These are phyloP conservation scores for Pyrrhoderma lamaoense DNA, from an alignment of 1,284 basidiomycete genomes.

Conservation along the genomic window DNA sequence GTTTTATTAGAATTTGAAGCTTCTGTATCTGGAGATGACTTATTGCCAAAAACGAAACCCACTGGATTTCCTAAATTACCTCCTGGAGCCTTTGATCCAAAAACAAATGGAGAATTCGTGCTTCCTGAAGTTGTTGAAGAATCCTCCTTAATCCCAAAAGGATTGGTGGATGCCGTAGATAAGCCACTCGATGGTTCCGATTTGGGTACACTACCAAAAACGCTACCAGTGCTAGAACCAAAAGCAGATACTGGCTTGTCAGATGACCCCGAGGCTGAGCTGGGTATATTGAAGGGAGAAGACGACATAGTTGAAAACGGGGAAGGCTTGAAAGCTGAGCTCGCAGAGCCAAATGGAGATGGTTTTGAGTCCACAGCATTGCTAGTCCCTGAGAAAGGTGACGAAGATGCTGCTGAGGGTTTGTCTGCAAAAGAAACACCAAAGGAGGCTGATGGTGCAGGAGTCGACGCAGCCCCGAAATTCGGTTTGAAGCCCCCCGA, in stretches of 20 bases:
- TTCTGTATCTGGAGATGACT: constrained; percentile 28
- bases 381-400: constrained; percentile 7
- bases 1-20: constrained; percentile 15
- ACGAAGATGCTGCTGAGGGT: constrained; percentile 2
- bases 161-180: constrained; percentile 2
- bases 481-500: too few species aligned
- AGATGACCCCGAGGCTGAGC: constrained; percentile 1
- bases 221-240: constrained; percentile 7
- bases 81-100: constrained; percentile 2
- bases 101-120: not conserved
- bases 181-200: not conserved
- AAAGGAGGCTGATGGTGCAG: constrained; percentile 22
- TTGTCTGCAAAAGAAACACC: constrained; percentile 12
- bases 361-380: constrained; percentile 5
- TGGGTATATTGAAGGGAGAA: constrained; percentile 21
- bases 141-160: too few species aligned
- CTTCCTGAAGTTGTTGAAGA: constrained; percentile 6
- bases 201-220: constrained; percentile 1
- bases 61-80: constrained; percentile 35
- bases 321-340: constrained; percentile 5
- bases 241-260: constrained; percentile 4
- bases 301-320: constrained; percentile 11
- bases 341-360: constrained; percentile 1
- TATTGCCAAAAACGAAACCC: constrained; percentile 35
- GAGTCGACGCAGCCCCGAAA: not conserved